Evolutionary conservation across 139 green algal species (phyloP), one percentile per base, ranked within the genome.

Genomic region (Picochlorum sp.): DNA sequence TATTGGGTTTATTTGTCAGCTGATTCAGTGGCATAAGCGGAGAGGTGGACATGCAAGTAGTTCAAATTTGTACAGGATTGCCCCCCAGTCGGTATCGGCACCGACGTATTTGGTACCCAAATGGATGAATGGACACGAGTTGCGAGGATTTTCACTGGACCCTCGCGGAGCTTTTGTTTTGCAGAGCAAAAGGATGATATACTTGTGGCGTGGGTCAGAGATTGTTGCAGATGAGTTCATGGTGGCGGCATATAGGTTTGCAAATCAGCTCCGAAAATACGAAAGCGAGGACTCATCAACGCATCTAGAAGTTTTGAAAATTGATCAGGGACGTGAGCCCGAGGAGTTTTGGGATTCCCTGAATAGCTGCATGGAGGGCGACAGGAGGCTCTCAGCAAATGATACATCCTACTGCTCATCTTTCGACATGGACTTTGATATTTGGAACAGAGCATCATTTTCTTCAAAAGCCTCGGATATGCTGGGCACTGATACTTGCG

Each of bases 1-100:
- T 74, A 95, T 98, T 30, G 92, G 91, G 56, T 95, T 95, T 69
- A 80, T 80, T 49, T 91, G 79, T 73, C 85, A 87, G 81, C 84
- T 96, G 46, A 76, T 96, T 45, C 86, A 95, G 51, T 96, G 90
- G 90, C 77, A 92, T 62, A 95, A 91, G 79, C 75, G 86, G 45
- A 57, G 76, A 26, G 51, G 59, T 14, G 41, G 38, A 10, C 28
- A 38, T 47, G 44, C 15, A 16, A 50, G 58, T 21, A 46, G 59
- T 3, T 57, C 68, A n/a, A 78, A 85, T 8, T 21, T 93, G 37
- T 93, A 87, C 66, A 72, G 85, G 14, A 78, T 95, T 0, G 82
- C 80, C 3, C 83, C 89, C 1, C 87, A 94, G 56, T 89, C 72
- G 21, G 3, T 69, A 3, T 69, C 87, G 0, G 82, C 80, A 9